phyloP scores from a whole-genome alignment of 2,329 filamentous ascomycete genomes.

The Sarocladiaceae sp. region DNA sequence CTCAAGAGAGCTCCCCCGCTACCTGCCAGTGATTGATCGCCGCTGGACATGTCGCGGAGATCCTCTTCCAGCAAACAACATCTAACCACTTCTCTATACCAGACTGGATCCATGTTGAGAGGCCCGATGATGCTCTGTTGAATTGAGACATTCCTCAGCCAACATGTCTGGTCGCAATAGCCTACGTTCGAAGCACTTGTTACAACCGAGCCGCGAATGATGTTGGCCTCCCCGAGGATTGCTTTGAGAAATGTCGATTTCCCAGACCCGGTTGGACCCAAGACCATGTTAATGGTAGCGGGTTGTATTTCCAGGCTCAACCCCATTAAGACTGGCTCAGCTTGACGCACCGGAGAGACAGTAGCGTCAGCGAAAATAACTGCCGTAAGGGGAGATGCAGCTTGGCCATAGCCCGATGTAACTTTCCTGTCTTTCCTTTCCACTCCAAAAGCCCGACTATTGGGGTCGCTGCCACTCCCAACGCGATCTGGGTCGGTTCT shows the following conservation, averaged over 20 bases:
- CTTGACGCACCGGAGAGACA: too few species aligned
- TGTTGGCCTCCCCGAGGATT: not conserved
- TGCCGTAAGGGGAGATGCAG: too few species aligned
- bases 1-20: conserved; percentile 14
- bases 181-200: not conserved
- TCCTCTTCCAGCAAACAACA: conserved; percentile 9
- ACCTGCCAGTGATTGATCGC: conserved; percentile 13
- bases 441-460: too few species aligned
- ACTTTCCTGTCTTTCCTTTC: too few species aligned
- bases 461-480: too few species aligned
- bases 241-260: not conserved
- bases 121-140: not conserved
- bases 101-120: not conserved
- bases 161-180: not conserved
- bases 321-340: too few species aligned
- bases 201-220: conserved; percentile 10
- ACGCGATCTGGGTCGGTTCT: too few species aligned
- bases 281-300: too few species aligned
- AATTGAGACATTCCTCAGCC: not conserved
- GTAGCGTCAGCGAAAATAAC: too few species aligned
- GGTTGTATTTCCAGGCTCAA: not conserved
- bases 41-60: conserved; percentile 11
- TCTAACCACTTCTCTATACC: not conserved
- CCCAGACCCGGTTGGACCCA: too few species aligned
- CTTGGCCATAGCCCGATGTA: too few species aligned